Conservation (phyloP, 2,329 filamentous ascomycete genomes). For the Venturia nashicola region DNA sequence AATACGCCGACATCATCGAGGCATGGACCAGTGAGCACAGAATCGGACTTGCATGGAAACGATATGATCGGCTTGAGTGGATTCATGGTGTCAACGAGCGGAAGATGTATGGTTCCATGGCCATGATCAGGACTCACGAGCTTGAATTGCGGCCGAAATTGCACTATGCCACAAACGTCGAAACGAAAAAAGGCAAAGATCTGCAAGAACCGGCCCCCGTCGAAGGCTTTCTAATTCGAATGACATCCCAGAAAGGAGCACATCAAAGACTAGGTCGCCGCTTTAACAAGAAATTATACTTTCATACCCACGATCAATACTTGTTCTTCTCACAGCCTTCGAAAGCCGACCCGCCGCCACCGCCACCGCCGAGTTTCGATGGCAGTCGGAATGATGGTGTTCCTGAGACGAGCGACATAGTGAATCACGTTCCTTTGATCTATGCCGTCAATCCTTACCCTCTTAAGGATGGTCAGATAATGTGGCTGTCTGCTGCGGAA, state of each 20-base stretch:
- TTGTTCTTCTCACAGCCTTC: slow-evolving; percentile 50
- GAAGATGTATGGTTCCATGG: slow-evolving; percentile 57
- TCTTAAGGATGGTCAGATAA: slow-evolving; percentile 38
- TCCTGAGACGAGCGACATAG: slow-evolving; percentile 42
- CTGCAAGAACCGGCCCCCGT: slow-evolving; percentile 48
- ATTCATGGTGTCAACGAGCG: slow-evolving; percentile 52
- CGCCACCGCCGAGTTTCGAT: slow-evolving; percentile 44
- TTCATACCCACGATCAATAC: slow-evolving; percentile 50
- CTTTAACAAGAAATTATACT: slow-evolving; percentile 55
- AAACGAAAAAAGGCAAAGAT: slow-evolving; percentile 25
- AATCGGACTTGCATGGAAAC: slow-evolving; percentile 56
- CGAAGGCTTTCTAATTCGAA: slow-evolving; percentile 53
- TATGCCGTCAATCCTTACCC: slow-evolving; percentile 52
- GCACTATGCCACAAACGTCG: slow-evolving; percentile 46
- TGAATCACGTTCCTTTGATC: slow-evolving; percentile 44
- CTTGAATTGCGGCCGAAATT: slow-evolving; percentile 53
- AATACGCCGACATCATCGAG: slow-evolving; percentile 46
- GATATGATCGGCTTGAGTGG: slow-evolving; percentile 59
- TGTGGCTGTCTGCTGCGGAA: slow-evolving; percentile 41
- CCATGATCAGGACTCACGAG: slow-evolving; percentile 54
- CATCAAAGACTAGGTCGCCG: slow-evolving; percentile 46
- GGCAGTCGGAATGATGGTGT: slow-evolving; percentile 31
- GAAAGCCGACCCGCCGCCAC: slow-evolving; percentile 43
- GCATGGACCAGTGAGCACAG: slow-evolving; percentile 46
- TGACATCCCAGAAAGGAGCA: slow-evolving; percentile 50